Conservation (phyloP, 148 eudicot species). For the Dysphania ambrosioides region DNA sequence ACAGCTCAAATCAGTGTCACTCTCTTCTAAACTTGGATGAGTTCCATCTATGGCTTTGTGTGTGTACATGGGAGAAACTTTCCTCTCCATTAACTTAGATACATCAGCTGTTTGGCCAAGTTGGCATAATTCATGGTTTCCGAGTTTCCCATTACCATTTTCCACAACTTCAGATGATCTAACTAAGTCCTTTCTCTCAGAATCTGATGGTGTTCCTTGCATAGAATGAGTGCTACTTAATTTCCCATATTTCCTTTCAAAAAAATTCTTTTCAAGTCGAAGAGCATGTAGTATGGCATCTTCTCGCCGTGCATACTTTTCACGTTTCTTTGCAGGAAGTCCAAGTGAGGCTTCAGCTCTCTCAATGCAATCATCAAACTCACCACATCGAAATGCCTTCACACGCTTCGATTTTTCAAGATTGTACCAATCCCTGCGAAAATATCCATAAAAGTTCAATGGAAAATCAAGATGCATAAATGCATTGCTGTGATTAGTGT, state of each 20-base stretch:
- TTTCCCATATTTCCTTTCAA: slow-evolving; percentile 60
- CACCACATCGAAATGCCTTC: slow-evolving; percentile 96
- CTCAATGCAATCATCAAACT: slow-evolving; percentile 91
- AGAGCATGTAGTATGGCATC: slow-evolving; percentile 99
- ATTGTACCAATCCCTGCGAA: slow-evolving; percentile 93
- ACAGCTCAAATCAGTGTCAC: slow-evolving; percentile 34
- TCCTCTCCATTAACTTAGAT: slow-evolving; percentile 35
- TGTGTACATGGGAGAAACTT: slow-evolving; percentile 22
- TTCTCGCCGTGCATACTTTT: slow-evolving; percentile 95
- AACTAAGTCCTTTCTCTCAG: slow-evolving; percentile 33
- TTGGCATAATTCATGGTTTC: slow-evolving; percentile 31
- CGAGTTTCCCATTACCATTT: slow-evolving; percentile 47
- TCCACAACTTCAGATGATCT: slow-evolving; percentile 36
- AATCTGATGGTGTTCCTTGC: slow-evolving; percentile 40
- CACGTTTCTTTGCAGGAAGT: slow-evolving; percentile 89
- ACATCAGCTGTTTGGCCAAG: slow-evolving; percentile 33
- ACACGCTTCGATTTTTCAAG: slow-evolving; percentile 98
- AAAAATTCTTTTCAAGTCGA: slow-evolving; percentile 74
- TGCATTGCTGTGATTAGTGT: slow-evolving; percentile 4
- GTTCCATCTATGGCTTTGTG: slow-evolving; percentile 34
- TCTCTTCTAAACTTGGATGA: slow-evolving; percentile 37
- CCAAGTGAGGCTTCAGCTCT: slow-evolving; percentile 85
- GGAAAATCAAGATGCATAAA: slow-evolving; percentile 17
- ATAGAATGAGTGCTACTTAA: slow-evolving; percentile 28
- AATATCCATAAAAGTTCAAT: slow-evolving; percentile 18